A percentile compares a stretch with the other conserved stretches of the same genome.
These are phyloP conservation scores for Hymenoscyphus occultus DNA, from an alignment of 2,329 filamentous ascomycete genomes.

Conservation along the genomic window DNA sequence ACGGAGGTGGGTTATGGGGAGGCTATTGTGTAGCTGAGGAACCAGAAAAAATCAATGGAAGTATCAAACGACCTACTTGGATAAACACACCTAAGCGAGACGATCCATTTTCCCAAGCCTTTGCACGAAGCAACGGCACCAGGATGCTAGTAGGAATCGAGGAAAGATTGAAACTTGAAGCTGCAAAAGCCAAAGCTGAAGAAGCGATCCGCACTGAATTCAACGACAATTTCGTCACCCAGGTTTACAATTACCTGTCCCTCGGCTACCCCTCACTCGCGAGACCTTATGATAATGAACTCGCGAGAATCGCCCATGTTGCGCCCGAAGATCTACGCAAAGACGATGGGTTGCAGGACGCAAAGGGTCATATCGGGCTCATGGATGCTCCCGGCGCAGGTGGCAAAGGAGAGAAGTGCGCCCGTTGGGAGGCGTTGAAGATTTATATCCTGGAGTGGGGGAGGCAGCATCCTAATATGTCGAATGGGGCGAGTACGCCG, in stretches of 20 bases:
- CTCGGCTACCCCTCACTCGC: slow-evolving; percentile 88
- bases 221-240: slow-evolving; percentile 80
- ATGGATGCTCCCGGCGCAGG: slow-evolving; percentile 43
- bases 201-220: slow-evolving; percentile 61
- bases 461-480: slow-evolving; percentile 75
- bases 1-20: slow-evolving; percentile 71
- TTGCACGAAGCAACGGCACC: slow-evolving; percentile 25
- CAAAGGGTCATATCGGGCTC: slow-evolving; percentile 70
- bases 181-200: slow-evolving; percentile 28
- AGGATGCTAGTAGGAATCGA: slow-evolving; percentile 35
- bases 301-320: slow-evolving; percentile 76
- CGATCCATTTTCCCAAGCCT: slow-evolving; percentile 36
- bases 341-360: slow-evolving; percentile 64
- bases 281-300: slow-evolving; percentile 77
- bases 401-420: slow-evolving; percentile 48
- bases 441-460: slow-evolving; percentile 89
- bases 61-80: slow-evolving; percentile 32
- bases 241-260: slow-evolving; percentile 96
- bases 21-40: slow-evolving; percentile 58
- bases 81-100: slow-evolving; percentile 40
- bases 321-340: slow-evolving; percentile 64
- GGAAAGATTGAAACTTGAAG: slow-evolving; percentile 31
- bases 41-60: slow-evolving; percentile 36
- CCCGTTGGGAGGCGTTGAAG: slow-evolving; percentile 80
- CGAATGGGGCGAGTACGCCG: slow-evolving; percentile 49